Evolutionary conservation across 73 alveolate species (phyloP).

Genomic region (Uronychia binucleata): DNA sequence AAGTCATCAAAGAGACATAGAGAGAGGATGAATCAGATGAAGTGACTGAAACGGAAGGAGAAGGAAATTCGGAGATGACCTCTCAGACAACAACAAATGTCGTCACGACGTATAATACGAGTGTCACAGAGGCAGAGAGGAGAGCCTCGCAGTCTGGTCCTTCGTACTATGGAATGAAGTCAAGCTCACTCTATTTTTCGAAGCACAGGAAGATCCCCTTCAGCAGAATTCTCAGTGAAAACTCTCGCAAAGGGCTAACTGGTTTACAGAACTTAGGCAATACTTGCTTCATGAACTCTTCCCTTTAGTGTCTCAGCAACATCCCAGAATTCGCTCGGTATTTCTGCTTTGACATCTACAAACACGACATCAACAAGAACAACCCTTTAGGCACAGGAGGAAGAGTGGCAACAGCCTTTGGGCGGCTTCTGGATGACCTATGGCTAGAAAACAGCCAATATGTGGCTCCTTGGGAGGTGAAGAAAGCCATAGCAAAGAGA

Average conservation of each 20-base stretch:
- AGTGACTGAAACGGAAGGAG: too few relatives aligned
- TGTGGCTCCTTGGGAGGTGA: slow-evolving; percentile 80
- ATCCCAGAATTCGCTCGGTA: slow-evolving; percentile 66
- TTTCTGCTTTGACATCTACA: slow-evolving; percentile 56
- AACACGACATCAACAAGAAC: slow-evolving; percentile 71
- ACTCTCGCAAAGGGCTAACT: slow-evolving; percentile 76
- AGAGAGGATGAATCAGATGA: too few relatives aligned
- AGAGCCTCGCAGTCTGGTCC: not conserved
- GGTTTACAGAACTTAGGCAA: slow-evolving; percentile 53
- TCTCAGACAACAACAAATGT: too few relatives aligned
- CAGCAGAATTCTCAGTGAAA: slow-evolving; percentile 8
- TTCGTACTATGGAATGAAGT: not conserved
- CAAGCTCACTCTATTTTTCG: not conserved
- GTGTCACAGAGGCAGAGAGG: not conserved
- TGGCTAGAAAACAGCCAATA: slow-evolving; percentile 24
- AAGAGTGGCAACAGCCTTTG: slow-evolving; percentile 60
- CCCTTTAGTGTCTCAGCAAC: slow-evolving; percentile 68
- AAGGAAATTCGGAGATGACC: too few relatives aligned
- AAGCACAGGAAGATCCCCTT: slow-evolving; percentile 12
- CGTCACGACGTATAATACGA: not conserved
- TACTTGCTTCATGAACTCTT: slow-evolving; percentile 57
- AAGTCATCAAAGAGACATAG: too few relatives aligned
- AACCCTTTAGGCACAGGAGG: slow-evolving; percentile 65
- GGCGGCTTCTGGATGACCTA: slow-evolving; percentile 50
- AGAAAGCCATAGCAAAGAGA: slow-evolving; percentile 56